phyloP scores from a whole-genome alignment of 805 yeast genomes.

The Candida nemodendra region DNA sequence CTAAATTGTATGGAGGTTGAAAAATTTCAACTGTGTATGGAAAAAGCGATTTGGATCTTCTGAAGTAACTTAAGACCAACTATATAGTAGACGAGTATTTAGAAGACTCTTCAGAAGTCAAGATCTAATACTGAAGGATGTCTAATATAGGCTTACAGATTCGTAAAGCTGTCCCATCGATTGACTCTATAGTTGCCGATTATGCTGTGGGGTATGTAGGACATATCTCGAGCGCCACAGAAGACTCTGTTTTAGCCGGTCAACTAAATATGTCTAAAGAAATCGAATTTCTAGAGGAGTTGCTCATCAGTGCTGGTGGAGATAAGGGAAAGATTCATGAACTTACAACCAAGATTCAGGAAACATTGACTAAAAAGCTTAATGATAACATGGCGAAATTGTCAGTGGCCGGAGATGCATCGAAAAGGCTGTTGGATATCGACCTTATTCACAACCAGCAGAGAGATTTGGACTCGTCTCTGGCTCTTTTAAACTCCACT shows the following conservation, averaged over 20 bases:
- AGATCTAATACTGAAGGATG: too few relatives aligned
- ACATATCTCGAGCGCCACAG: slow-evolving; percentile 73
- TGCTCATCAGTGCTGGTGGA: slow-evolving; percentile 85
- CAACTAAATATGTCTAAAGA: slow-evolving; percentile 67
- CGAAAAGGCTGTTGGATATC: slow-evolving; percentile 80
- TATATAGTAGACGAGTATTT: too few relatives aligned
- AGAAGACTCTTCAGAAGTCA: too few relatives aligned
- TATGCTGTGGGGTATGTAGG: slow-evolving; percentile 91
- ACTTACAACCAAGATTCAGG: slow-evolving; percentile 46
- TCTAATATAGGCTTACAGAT: slow-evolving; percentile 50
- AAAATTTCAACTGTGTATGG: too few relatives aligned
- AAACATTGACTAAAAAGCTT: slow-evolving; percentile 50
- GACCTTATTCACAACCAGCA: slow-evolving; percentile 68
- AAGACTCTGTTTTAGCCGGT: slow-evolving; percentile 78
- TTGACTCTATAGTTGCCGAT: slow-evolving; percentile 84
- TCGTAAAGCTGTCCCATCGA: slow-evolving; percentile 80
- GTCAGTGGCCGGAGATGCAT: slow-evolving; percentile 80
- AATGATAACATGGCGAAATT: slow-evolving; percentile 69
- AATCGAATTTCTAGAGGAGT: slow-evolving; percentile 59
- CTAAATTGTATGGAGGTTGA: too few relatives aligned
- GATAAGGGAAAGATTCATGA: slow-evolving; percentile 49
- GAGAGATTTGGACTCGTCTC: slow-evolving; percentile 71
- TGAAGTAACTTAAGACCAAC: too few relatives aligned
- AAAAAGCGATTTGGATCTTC: too few relatives aligned
- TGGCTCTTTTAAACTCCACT: slow-evolving; percentile 74